phyloP scores from a whole-genome alignment of 2,329 filamentous ascomycete species.

The Pestalotiopsis sp. region DNA sequence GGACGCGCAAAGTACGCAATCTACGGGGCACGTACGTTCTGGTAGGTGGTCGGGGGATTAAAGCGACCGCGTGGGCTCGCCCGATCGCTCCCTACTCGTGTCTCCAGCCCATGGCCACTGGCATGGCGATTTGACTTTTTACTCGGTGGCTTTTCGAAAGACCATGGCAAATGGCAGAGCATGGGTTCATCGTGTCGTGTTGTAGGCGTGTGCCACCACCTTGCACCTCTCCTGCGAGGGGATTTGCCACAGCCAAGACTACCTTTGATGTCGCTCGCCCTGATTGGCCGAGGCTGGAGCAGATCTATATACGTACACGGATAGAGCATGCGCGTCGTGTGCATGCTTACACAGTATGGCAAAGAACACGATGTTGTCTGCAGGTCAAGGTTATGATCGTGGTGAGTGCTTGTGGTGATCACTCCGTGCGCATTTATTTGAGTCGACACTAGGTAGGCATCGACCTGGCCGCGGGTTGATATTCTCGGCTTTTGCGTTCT shows the following conservation, averaged over 20 bases:
- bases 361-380: background rate
- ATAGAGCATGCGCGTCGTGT: background rate
- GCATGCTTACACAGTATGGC: background rate
- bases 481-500: no score
- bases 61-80: background rate
- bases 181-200: background rate
- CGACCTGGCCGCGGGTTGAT: no score
- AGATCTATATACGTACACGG: background rate
- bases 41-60: background rate
- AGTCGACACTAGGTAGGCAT: no score
- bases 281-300: background rate
- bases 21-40: no score
- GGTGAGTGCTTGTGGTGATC: background rate
- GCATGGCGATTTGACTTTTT: background rate
- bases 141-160: background rate
- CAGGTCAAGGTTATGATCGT: background rate
- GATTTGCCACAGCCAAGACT: background rate
- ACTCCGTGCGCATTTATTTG: no score
- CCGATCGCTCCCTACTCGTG: background rate
- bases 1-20: no score
- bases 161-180: background rate
- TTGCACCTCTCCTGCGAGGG: background rate
- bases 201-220: background rate
- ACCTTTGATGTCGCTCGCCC: background rate
- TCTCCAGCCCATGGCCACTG: no score